Percentiles rank a stretch among this genome's conserved stretches.
phyloP scores from a whole-genome alignment of 768 basidiomycete genomes.

The Mycena indigotica region DNA sequence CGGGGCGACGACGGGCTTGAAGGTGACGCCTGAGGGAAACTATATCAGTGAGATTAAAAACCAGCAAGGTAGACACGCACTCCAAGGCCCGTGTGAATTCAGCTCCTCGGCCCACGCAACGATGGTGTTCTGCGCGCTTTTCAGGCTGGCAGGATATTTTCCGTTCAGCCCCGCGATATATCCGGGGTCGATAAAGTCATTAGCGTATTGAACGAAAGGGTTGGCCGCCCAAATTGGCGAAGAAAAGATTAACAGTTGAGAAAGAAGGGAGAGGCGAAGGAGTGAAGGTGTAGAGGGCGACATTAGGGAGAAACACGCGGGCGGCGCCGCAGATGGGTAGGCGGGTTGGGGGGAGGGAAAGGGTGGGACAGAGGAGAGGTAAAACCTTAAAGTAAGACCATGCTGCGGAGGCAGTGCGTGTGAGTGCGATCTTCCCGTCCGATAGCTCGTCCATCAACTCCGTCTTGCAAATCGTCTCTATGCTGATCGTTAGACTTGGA shows the following conservation, averaged over 20 bases:
- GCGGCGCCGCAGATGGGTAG: too few species aligned
- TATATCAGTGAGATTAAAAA: neutral
- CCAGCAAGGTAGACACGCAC: constrained; percentile 34
- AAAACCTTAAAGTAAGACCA: too few species aligned
- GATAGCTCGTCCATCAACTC: too few species aligned
- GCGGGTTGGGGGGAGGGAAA: too few species aligned
- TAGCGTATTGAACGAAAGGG: constrained; percentile 39
- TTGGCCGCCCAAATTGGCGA: constrained; percentile 5
- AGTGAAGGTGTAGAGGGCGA: too few species aligned
- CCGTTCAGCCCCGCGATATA: constrained; percentile 39
- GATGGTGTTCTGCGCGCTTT: constrained; percentile 48
- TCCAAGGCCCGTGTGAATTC: constrained; percentile 53
- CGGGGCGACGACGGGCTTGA: constrained; percentile 50
- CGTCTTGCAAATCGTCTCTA: too few species aligned
- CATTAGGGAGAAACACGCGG: too few species aligned
- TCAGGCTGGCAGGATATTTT: constrained; percentile 42
- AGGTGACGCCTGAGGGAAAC: constrained; percentile 44
- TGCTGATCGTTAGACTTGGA: too few species aligned
- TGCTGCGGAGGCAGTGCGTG: too few species aligned
- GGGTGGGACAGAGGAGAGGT: too few species aligned
- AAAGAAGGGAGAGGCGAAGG: neutral
- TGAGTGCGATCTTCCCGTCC: too few species aligned
- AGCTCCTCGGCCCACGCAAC: constrained; percentile 47
- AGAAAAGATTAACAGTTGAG: neutral
- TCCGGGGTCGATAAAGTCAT: constrained; percentile 58